Base-by-base conservation (phyloP, 306 rosid genomes). In the Castanea crenata region DNA sequence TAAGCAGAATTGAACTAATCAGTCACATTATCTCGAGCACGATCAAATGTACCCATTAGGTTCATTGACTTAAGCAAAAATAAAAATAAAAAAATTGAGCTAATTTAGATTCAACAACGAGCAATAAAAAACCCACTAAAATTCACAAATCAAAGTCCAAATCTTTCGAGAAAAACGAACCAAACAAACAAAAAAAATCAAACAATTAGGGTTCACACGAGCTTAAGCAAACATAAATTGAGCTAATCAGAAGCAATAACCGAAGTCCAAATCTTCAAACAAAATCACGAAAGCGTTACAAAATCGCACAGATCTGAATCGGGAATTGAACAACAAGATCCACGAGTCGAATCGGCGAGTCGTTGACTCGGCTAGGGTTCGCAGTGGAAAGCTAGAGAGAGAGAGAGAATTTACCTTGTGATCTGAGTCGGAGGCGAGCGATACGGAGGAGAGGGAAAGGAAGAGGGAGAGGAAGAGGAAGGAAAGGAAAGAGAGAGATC, bases 401-500 rank as follows among this genome's bases (percentile, higher is more conserved):
- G 73, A 52, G 20, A 25, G 81, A 73, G 41, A 59, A 69, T 57
- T 82, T 81, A 93, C 99, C 97, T 76, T 93, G 89, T 96, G 99
- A 90, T 96, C 99, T 58, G 96, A 83, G 76, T 96, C 99, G 62
- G 97, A 83, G 75, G 97, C 96, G 80, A 38, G 46, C 2, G 46
- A 38, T 7, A 38, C 99, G 62, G 97, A 83, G 75, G 97, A 94
- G 80, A 88, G 69, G 14, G 82, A 86, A 59, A 83, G 55, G 5
- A 87, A 82, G 12, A 85, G 84, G 77, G 86, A 71, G 35, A 89
- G 31, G 23, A 85, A 59, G 41, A 84, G 57, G 80, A 83, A 32
- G 44, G 86, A 6, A 51, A 83, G 16, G 67, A 64, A 82, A 35
- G 80, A 46, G 71, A 78, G 79, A 69, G 92, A 92, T 86, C 97